Base-by-base conservation (phyloP, 2,329 filamentous ascomycete species). In the Phoma sp. region DNA sequence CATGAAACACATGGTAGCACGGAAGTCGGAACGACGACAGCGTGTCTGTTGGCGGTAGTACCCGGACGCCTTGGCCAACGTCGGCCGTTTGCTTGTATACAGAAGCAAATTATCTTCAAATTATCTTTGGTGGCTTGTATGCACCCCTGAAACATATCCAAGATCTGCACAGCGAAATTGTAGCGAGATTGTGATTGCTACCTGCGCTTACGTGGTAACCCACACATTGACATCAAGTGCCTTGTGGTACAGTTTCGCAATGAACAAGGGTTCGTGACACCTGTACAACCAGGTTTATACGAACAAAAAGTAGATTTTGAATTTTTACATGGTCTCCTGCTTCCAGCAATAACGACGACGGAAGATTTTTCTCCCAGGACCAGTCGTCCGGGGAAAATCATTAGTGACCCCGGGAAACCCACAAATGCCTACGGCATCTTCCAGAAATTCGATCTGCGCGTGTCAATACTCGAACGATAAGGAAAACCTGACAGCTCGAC, bases 211-310 rank as follows among this genome's bases (percentile, higher is more conserved):
- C 32, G 27, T 27, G 25, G 9, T 22, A 35, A 43, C 47, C 33
- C 33, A 47, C n/a, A 43, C 1, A 35, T 39, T 10, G 33, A 9
- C 27, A 29, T 29, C 39, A 27, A 14, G 13, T 10, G 32, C 14
- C 38, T n/a, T 24, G 51, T 54, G 14, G 45, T 48, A 54, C 51
- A 48, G 40, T 54, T 45, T 48, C 35, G 23, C 11, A 7, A 24
- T 30, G 3, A 29, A 33, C 40, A 48, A 7, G 38, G 36, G 33
- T 11, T 7, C 27, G 27, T 29, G 6, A 29, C 27, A 29, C 27
- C 9, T 9, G 27, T 9, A 9, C 3, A 4, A 29, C 27, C 6
- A 4, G 27, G 27, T 3, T 6, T 9, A 29, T 29, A 7, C 27
- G 9, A 29, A 29, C 27, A 29, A 29, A 9, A 29, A 29, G 6